These are phyloP conservation scores for Pharus latifolius DNA, from an alignment of 176 grass and related monocot genomes.

Conservation along the genomic window DNA sequence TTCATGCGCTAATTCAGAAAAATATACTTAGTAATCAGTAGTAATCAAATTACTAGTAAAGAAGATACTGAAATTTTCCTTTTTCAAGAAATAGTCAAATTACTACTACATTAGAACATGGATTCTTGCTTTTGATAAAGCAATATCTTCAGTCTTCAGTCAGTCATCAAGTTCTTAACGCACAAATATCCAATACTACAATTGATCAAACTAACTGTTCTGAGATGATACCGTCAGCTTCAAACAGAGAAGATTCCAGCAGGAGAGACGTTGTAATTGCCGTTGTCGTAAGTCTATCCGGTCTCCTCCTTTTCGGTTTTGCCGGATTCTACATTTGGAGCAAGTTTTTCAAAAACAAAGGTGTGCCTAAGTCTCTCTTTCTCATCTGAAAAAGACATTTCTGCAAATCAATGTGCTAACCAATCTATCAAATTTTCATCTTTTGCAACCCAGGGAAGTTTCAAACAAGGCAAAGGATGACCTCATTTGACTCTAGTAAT, in stretches of 20 bases:
- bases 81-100: too few relatives aligned
- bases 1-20: too few relatives aligned
- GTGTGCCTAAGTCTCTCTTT: not conserved
- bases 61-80: too few relatives aligned
- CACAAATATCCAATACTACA: not conserved
- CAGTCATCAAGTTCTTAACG: not conserved
- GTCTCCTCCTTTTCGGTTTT: not conserved
- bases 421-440: not conserved
- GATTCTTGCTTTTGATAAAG: too few relatives aligned
- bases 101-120: too few relatives aligned
- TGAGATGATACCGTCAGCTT: conserved; percentile 11
- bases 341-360: conserved; percentile 26
- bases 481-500: conserved; percentile 30
- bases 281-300: not conserved
- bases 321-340: conserved; percentile 24
- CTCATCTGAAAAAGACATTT: not conserved
- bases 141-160: not conserved
- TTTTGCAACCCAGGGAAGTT: not conserved
- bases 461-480: conserved; percentile 17
- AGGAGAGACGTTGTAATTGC: conserved; percentile 10
- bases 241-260: not conserved
- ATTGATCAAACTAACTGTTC: not conserved
- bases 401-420: not conserved
- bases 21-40: too few relatives aligned
- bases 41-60: too few relatives aligned